These are phyloP conservation scores for Daldinia sp. DNA, from an alignment of 2,329 filamentous ascomycete genomes.

Conservation along the genomic window DNA sequence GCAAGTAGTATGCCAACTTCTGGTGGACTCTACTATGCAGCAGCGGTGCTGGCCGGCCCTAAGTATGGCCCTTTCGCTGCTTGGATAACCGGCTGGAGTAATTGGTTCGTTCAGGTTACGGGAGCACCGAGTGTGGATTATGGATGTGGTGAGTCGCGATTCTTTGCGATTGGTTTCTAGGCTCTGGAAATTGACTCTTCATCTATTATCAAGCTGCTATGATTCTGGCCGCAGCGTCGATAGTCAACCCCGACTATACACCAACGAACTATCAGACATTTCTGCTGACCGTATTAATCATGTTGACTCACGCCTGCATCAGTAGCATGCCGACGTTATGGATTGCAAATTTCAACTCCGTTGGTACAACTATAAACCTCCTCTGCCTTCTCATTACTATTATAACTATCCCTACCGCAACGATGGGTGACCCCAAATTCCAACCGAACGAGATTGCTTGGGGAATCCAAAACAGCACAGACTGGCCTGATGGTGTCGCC, in stretches of 20 bases:
- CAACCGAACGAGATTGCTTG: slow-evolving; percentile 67
- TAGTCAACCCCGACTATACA: slow-evolving; percentile 72
- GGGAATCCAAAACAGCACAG: slow-evolving; percentile 73
- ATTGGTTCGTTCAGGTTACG: slow-evolving; percentile 53
- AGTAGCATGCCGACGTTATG: slow-evolving; percentile 78
- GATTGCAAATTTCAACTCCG: slow-evolving; percentile 77
- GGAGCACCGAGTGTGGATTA: slow-evolving; percentile 52
- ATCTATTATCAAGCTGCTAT: slow-evolving; percentile 63
- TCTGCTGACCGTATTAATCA: slow-evolving; percentile 73
- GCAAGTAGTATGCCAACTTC: slow-evolving; percentile 80
- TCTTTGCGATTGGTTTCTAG: background rate
- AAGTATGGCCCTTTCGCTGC: slow-evolving; percentile 52
- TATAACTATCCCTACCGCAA: slow-evolving; percentile 73
- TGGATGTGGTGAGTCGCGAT: slow-evolving; percentile 48
- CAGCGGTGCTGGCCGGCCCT: slow-evolving; percentile 72
- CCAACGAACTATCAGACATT: slow-evolving; percentile 76
- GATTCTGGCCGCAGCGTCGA: slow-evolving; percentile 78
- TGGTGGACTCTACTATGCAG: slow-evolving; percentile 79
- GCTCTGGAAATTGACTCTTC: slow-evolving; percentile 2
- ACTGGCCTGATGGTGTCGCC: slow-evolving; percentile 74
- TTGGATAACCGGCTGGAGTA: slow-evolving; percentile 53
- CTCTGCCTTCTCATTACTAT: slow-evolving; percentile 73
- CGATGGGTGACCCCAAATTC: slow-evolving; percentile 64
- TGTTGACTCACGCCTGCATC: slow-evolving; percentile 75
- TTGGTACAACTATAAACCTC: slow-evolving; percentile 78